Conservation (phyloP, 805 yeast species). For the Starmerella floricola region DNA sequence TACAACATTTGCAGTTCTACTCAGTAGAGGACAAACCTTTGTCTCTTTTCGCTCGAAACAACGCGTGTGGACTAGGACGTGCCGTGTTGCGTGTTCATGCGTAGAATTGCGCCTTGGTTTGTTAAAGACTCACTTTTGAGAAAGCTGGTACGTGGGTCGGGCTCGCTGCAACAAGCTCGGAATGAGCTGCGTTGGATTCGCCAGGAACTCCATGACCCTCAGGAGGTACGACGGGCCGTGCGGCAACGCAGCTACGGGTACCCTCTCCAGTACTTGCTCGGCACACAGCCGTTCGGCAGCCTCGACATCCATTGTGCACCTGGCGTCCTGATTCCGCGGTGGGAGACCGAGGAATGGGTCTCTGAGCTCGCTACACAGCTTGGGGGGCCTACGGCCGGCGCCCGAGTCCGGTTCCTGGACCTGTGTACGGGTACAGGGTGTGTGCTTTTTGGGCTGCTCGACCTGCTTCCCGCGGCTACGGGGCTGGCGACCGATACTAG, state of each 20-base stretch:
- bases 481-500: constrained; percentile 50
- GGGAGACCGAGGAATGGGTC: constrained; percentile 94
- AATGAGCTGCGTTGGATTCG: constrained; percentile 45
- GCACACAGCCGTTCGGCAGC: constrained; percentile 74
- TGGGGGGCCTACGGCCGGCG: background rate
- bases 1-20: too few relatives aligned
- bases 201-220: constrained; percentile 38
- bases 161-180: constrained; percentile 12
- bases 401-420: constrained; percentile 37
- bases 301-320: constrained; percentile 46
- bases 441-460: constrained; percentile 31
- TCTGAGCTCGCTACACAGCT: constrained; percentile 30
- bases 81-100: too few relatives aligned
- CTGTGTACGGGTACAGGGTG: constrained; percentile 88
- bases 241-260: constrained; percentile 38
- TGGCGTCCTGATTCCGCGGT: constrained; percentile 75
- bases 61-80: too few relatives aligned
- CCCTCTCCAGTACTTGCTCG: constrained; percentile 78
- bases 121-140: constrained; percentile 7
- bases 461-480: constrained; percentile 33
- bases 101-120: background rate
- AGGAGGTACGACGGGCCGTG: constrained; percentile 43
- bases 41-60: too few relatives aligned
- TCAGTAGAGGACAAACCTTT: too few relatives aligned
- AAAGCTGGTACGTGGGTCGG: constrained; percentile 4